A percentile compares a stretch with the other conserved stretches of the same genome.
These are phyloP conservation scores for Onygenales sp. DNA, from an alignment of 2,329 filamentous ascomycete species.

Conservation along the genomic window DNA sequence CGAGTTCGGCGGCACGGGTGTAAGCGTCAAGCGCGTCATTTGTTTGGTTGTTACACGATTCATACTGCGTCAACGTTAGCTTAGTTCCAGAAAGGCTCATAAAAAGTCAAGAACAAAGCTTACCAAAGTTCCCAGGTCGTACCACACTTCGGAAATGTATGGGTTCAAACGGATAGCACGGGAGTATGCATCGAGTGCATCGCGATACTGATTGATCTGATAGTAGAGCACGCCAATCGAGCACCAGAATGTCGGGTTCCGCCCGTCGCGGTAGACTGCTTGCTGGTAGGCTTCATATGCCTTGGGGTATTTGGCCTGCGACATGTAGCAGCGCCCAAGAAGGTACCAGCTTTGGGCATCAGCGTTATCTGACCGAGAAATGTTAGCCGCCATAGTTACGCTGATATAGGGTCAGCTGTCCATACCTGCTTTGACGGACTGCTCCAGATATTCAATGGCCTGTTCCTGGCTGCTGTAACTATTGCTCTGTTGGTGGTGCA, in stretches of 20 bases:
- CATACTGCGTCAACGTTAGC: slow-evolving; percentile 53
- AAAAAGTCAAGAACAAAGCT: slow-evolving; percentile 29
- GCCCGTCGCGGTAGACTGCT: slow-evolving; percentile 92
- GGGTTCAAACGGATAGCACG: slow-evolving; percentile 93
- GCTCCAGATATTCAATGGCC: slow-evolving; percentile 93
- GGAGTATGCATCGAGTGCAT: slow-evolving; percentile 94
- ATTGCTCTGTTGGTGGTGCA: slow-evolving; percentile 92
- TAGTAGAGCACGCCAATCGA: slow-evolving; percentile 98
- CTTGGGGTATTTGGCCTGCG: slow-evolving; percentile 96
- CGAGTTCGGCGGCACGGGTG: slow-evolving; percentile 84
- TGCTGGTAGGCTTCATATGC: slow-evolving; percentile 98
- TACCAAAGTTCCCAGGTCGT: slow-evolving; percentile 91
- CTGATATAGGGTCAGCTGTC: neutral
- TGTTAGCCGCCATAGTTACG: neutral
- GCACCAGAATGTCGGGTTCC: slow-evolving; percentile 98
- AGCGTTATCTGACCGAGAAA: slow-evolving; percentile 59
- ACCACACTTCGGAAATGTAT: slow-evolving; percentile 99
- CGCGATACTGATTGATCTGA: slow-evolving; percentile 98
- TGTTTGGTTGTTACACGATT: slow-evolving; percentile 98
- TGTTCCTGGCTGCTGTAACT: slow-evolving; percentile 88
- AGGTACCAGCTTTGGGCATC: slow-evolving; percentile 99
- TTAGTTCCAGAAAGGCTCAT: neutral
- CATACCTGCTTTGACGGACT: slow-evolving; percentile 86
- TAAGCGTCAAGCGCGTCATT: slow-evolving; percentile 94
- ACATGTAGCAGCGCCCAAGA: slow-evolving; percentile 97